Base-by-base conservation (phyloP, 192 early-diverging fungal species). In the Coemansia sp. region DNA sequence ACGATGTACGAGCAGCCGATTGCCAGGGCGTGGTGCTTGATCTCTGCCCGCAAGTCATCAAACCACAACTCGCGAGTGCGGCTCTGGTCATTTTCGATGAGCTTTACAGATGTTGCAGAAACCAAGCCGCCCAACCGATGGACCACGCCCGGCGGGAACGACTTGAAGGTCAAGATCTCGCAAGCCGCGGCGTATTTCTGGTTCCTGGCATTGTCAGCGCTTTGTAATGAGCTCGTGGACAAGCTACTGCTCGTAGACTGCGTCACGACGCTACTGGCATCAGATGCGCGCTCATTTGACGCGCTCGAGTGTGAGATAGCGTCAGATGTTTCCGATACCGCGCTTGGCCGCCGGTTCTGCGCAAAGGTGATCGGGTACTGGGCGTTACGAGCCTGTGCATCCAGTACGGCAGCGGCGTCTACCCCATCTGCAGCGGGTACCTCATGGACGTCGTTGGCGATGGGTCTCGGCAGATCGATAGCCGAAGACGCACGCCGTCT, bases 21-120 rank as follows among this genome's bases (percentile, higher is more conserved):
- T 0, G 81, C 72, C 53, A 86, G 62, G 12, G 92, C 92, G 64
- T 94, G 93, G 37, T 79, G 76, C 59, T 91, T 90, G 74, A 94
- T 89, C 70, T 94, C 93, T 31, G 91, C 92, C 36, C 93, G 76
- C 14, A 94, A 71, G 73, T 94, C 93, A 10, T 79, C 64, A 86
- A 89, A 91, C 90, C 90, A 91, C 4, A 73, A 39, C 57, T 90
- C 87, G 10, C 90, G 71, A 15, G 83, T 65, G 5, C 68, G 49
- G 61, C 62, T 64, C 54, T 63, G 62, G 61, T 70, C 68, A 24
- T 64, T 64, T 17, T 62, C 60, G 29, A 87, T 86, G 10, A 91
- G 72, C 67, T 91, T 91, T 45, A 91, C 85, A n/a, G 84, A 84
- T 6, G 80, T 82, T 10, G 90, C 86, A 19, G 81, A 80, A 7